These are phyloP conservation scores for Coleophoma eucalyptorum DNA, from an alignment of 2,329 filamentous ascomycete species.

Conservation along the genomic window DNA sequence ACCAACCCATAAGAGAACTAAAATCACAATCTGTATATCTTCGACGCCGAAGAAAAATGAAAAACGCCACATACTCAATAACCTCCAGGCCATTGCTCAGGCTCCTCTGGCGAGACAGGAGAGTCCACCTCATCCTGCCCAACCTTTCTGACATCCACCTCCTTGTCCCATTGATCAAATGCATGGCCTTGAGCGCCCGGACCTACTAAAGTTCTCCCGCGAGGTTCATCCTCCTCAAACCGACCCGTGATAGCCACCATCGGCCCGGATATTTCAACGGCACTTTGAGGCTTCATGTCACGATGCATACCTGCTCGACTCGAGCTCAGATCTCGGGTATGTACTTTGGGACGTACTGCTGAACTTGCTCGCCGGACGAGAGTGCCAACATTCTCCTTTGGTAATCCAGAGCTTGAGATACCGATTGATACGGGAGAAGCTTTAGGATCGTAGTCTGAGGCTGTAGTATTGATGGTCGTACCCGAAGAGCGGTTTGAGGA, in stretches of 20 bases:
- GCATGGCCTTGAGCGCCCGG: background rate
- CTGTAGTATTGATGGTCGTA: background rate
- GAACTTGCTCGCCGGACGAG: background rate
- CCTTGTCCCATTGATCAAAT: background rate
- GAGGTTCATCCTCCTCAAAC: background rate
- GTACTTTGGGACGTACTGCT: background rate
- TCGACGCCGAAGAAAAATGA: background rate
- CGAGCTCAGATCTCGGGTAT: constrained; percentile 1
- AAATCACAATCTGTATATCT: too few species aligned
- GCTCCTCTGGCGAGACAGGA: background rate
- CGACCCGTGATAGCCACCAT: constrained; percentile 1
- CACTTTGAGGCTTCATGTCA: constrained; percentile 5
- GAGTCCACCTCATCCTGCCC: background rate
- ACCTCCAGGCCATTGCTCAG: constrained; percentile 18
- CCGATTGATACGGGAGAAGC: too few species aligned
- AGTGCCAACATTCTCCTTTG: background rate
- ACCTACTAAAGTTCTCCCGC: too few species aligned
- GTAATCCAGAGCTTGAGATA: background rate
- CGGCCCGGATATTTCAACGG: constrained; percentile 4
- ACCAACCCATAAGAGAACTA: too few species aligned
- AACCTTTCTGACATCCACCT: background rate
- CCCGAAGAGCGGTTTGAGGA: background rate
- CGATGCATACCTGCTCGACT: background rate
- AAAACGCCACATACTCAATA: constrained; percentile 7
- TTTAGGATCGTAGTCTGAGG: background rate